phyloP scores from a whole-genome alignment of 2,329 filamentous ascomycete genomes.

The Fonsecaea monophora region DNA sequence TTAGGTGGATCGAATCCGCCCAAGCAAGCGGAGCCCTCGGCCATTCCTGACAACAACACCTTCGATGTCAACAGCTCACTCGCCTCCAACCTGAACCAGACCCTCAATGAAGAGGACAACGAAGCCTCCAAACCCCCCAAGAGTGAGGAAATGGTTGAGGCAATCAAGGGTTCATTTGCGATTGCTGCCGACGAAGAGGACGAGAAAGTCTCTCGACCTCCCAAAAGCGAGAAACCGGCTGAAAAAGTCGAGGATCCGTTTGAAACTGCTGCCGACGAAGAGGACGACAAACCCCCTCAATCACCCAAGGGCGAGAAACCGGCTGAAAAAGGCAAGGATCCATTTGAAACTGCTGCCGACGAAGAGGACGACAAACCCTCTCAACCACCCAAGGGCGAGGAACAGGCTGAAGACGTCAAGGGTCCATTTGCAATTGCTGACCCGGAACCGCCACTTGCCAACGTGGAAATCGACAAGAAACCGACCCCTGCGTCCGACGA shows the following conservation, averaged over 20 bases:
- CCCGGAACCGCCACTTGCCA: not conserved
- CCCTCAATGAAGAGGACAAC: not conserved
- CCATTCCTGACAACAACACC: not conserved
- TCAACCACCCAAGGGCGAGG: too few relatives aligned
- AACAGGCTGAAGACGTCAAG: too few relatives aligned
- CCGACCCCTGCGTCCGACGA: conserved; percentile 3
- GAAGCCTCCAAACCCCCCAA: not conserved
- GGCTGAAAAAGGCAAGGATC: too few relatives aligned
- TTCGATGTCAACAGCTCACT: not conserved
- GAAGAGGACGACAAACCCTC: too few relatives aligned
- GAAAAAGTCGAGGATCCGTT: not conserved
- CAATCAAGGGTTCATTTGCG: not conserved
- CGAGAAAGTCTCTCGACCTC: not conserved
- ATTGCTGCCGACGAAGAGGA: too few relatives aligned
- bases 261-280: too few relatives aligned
- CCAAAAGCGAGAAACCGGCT: not conserved
- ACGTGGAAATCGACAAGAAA: conserved; percentile 6
- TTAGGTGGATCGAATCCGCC: not conserved
- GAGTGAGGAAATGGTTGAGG: not conserved
- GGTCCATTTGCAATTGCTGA: not conserved
- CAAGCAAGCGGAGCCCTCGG: not conserved
- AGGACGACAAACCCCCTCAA: too few relatives aligned
- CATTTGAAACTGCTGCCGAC: not conserved
- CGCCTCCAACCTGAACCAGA: not conserved
- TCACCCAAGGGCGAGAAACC: too few relatives aligned